These are phyloP conservation scores for Maudiozyma turicensis DNA, from an alignment of 805 yeast species.

Conservation along the genomic window DNA sequence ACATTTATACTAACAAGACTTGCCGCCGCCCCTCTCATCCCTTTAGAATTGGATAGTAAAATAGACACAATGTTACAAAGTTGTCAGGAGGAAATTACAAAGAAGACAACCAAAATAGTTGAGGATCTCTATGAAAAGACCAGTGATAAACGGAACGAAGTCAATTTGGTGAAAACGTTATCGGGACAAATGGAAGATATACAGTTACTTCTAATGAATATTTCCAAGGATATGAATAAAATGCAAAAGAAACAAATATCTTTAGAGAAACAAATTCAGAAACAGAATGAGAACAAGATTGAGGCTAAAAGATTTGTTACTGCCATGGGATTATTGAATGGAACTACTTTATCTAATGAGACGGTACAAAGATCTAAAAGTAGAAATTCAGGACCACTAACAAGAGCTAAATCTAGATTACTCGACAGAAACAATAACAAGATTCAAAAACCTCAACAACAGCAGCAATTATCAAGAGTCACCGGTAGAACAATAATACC, in stretches of 20 bases:
- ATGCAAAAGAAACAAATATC: slow-evolving; percentile 10
- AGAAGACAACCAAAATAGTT: background rate
- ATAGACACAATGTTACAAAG: background rate
- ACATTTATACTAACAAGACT: background rate
- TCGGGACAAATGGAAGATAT: slow-evolving; percentile 12
- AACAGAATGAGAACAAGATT: background rate
- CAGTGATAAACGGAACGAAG: background rate
- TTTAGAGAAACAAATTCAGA: slow-evolving; percentile 7
- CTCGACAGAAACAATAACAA: background rate
- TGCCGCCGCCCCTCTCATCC: background rate
- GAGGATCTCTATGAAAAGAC: background rate
- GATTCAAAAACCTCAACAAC: background rate
- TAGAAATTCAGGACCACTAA: slow-evolving; percentile 3
- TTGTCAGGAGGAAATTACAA: background rate
- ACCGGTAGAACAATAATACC: slow-evolving; percentile 22
- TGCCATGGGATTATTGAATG: slow-evolving; percentile 1
- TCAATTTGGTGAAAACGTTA: background rate
- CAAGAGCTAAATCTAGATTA: slow-evolving; percentile 8
- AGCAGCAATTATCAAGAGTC: background rate
- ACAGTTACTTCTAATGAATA: slow-evolving; percentile 11
- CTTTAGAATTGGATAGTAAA: background rate
- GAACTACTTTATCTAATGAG: slow-evolving; percentile 9
- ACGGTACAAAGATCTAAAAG: background rate
- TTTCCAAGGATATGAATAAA: slow-evolving; percentile 14
- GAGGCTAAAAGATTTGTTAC: background rate